Conservation (phyloP, 2,329 filamentous ascomycete species). For the Fusarium kyushuense region DNA sequence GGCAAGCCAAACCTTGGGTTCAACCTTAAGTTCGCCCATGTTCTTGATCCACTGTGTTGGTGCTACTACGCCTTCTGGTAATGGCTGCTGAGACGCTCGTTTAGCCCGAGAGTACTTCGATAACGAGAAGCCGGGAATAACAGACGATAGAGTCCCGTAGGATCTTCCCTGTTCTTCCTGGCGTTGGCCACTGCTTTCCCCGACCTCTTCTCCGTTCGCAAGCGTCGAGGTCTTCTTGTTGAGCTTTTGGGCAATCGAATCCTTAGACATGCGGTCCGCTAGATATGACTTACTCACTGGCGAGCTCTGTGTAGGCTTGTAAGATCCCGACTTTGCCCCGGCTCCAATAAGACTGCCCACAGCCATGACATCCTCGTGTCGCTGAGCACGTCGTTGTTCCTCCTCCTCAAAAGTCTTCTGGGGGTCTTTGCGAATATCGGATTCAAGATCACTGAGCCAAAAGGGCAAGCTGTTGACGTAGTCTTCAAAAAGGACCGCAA, state of each 20-base stretch:
- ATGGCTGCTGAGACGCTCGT: conserved; percentile 59
- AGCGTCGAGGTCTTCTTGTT: conserved; percentile 44
- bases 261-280: conserved; percentile 63
- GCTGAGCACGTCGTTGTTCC: conserved; percentile 83
- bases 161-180: conserved; percentile 53
- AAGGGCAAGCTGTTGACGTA: conserved; percentile 96
- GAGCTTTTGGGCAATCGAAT: conserved; percentile 50
- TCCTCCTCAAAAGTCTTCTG: conserved; percentile 92
- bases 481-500: conserved; percentile 92
- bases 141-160: conserved; percentile 72
- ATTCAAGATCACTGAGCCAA: conserved; percentile 92
- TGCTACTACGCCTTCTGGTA: conserved; percentile 90
- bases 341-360: conserved; percentile 87
- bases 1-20: conserved; percentile 98
- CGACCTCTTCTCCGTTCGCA: conserved; percentile 51
- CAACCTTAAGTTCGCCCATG: conserved; percentile 88
- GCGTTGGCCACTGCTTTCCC: conserved; percentile 53
- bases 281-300: conserved; percentile 76
- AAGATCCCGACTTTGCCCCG: conserved; percentile 66
- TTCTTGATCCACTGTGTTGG: conserved; percentile 95
- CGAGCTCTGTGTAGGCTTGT: conserved; percentile 72
- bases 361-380: conserved; percentile 86
- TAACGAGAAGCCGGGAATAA: conserved; percentile 86
- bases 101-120: conserved; percentile 77
- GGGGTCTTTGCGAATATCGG: conserved; percentile 93